These are phyloP conservation scores for Trichoderma endophyticum DNA, from an alignment of 2,329 filamentous ascomycete genomes.

Conservation along the genomic window DNA sequence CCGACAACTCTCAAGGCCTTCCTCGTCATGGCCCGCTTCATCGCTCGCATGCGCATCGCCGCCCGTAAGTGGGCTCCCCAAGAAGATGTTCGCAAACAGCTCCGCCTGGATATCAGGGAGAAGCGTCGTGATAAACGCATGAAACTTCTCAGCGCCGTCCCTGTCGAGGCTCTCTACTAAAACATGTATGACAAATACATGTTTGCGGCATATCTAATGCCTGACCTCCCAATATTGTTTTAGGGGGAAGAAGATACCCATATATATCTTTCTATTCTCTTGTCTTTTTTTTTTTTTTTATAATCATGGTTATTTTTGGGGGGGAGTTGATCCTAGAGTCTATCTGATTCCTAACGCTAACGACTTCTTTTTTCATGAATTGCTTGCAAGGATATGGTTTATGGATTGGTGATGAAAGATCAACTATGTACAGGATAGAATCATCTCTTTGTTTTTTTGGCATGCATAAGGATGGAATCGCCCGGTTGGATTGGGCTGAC, in stretches of 20 bases:
- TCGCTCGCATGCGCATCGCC: conserved; percentile 48
- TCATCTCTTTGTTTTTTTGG: background rate
- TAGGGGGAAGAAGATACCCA: background rate
- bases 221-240: background rate
- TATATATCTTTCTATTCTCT: background rate
- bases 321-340: background rate
- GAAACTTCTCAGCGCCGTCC: conserved; percentile 39
- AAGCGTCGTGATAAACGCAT: conserved; percentile 45
- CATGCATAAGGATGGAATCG: conserved; percentile 1
- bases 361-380: background rate
- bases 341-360: background rate
- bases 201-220: background rate
- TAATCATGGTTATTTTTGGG: background rate
- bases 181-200: background rate
- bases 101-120: conserved; percentile 49
- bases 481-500: background rate
- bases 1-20: conserved; percentile 42
- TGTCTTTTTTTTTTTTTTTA: background rate
- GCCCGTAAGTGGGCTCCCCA: conserved; percentile 50
- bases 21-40: conserved; percentile 49
- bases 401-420: background rate
- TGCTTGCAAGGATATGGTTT: background rate
- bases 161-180: conserved; percentile 29
- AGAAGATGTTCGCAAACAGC: conserved; percentile 47
- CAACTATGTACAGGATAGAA: background rate